phyloP scores from a whole-genome alignment of 2,329 filamentous ascomycete species.

The Aspergillus sp. region DNA sequence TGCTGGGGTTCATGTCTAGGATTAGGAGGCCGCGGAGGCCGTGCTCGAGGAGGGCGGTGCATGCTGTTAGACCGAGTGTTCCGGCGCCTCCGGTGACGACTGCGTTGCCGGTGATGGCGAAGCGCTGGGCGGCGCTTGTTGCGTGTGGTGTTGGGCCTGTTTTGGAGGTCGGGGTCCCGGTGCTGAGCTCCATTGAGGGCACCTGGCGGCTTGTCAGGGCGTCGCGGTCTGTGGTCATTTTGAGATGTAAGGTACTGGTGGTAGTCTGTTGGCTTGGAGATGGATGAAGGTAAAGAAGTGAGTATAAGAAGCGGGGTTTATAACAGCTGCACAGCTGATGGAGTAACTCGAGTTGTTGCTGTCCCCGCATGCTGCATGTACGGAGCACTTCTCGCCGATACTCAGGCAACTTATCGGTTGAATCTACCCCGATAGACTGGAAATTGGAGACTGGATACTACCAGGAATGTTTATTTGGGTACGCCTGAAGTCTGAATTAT shows the following conservation, averaged over 20 bases:
- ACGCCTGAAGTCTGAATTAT: too few species aligned
- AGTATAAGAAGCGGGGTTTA: too few species aligned
- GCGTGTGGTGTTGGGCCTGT: not conserved
- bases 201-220: conserved; percentile 12
- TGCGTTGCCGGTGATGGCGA: conserved; percentile 22
- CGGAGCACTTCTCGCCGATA: too few species aligned
- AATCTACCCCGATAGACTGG: too few species aligned
- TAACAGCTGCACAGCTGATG: too few species aligned
- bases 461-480: too few species aligned
- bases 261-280: too few species aligned
- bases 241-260: not conserved
- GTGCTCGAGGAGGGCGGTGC: conserved; percentile 66
- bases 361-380: too few species aligned
- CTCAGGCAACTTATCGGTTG: too few species aligned
- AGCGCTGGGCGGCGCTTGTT: not conserved
- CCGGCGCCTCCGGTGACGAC: conserved; percentile 66
- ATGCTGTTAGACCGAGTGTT: conserved; percentile 59
- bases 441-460: too few species aligned
- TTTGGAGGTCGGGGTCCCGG: conserved; percentile 2
- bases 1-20: conserved; percentile 45
- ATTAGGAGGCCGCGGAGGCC: conserved; percentile 65
- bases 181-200: conserved; percentile 6
- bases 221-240: conserved; percentile 16
- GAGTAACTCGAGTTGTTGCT: too few species aligned
- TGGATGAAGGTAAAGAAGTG: too few species aligned